These are phyloP conservation scores for Mycosphaerella arachidis DNA, from an alignment of 2,329 filamentous ascomycete genomes.

Conservation along the genomic window DNA sequence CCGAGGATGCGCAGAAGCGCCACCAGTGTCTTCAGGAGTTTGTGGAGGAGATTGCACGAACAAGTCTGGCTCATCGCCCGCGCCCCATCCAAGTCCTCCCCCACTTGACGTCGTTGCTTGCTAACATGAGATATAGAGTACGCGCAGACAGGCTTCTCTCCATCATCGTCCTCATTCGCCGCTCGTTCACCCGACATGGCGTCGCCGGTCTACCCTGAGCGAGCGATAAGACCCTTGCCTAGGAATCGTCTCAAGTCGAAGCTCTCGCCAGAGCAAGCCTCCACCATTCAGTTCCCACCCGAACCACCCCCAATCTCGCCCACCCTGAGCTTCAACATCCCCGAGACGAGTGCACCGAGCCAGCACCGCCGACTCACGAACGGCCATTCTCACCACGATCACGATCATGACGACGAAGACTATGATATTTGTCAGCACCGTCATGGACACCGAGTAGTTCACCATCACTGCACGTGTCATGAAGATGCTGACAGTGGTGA, in stretches of 20 bases:
- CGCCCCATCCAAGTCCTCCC: neutral
- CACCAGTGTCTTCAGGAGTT: no score
- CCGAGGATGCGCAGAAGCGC: no score
- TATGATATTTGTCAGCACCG: constrained; percentile 36
- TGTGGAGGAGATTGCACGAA: no score
- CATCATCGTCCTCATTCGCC: constrained; percentile 24
- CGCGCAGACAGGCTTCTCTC: constrained; percentile 23
- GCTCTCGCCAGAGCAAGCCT: constrained; percentile 77
- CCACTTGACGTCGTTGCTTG: neutral
- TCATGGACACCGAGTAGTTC: constrained; percentile 37
- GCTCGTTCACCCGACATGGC: constrained; percentile 57
- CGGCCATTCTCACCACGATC: constrained; percentile 18
- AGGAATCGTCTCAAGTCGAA: constrained; percentile 83
- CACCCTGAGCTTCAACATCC: constrained; percentile 24
- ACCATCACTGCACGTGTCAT: constrained; percentile 42
- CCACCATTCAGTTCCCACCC: constrained; percentile 76
- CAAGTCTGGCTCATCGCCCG: neutral
- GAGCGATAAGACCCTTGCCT: constrained; percentile 87
- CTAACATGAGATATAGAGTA: constrained; percentile 10
- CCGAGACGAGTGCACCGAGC: constrained; percentile 20
- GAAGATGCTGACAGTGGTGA: constrained; percentile 59
- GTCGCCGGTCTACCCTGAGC: constrained; percentile 78
- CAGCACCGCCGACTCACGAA: constrained; percentile 24
- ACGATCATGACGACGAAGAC: constrained; percentile 29
- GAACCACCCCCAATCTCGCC: constrained; percentile 63